Evolutionary conservation across 2,329 filamentous ascomycete species (phyloP), one percentile per base, ranked within the genome.

Genomic region (Cladorrhinum sp.): DNA sequence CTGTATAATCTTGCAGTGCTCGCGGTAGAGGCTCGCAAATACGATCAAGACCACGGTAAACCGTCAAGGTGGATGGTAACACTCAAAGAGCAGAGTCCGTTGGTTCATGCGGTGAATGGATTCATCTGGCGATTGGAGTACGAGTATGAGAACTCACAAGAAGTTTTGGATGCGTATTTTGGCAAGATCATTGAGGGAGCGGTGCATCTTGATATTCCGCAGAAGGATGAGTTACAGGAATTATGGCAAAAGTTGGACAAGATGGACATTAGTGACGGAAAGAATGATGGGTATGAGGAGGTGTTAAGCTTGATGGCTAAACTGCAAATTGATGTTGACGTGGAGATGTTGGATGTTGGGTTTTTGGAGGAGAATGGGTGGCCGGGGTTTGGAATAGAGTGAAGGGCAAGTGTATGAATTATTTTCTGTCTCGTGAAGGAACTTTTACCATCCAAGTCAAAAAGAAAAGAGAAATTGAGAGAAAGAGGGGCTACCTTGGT

Each of bases 331-430:
- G 53, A 56, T 56, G 38, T 25, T 20, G 53, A 56, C 22, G 53
- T 49, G 23, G 53, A 56, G 36, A 56, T 56, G 53, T 18, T 49
- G 53, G 53, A 56, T 56, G 53, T 49, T 27, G 53, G 49, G 9
- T 56, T 41, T 25, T 22, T 48, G 53, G 53, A 56, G 18, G 25
- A 25, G 53, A 18, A 49, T 41, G 18, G 24, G 49, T 50, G 41
- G 41, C 41, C 41, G 41, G 41, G 41, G 7, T 22, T 18, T 45
- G 27, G 54, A 25, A 53, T n/a, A 12, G 29, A 27, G 7, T 36
- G n/a, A n/a, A n/a, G n/a, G n/a, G n/a, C n/a, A n/a, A n/a, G n/a
- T n/a, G n/a, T n/a, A n/a, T n/a, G n/a, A n/a, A n/a, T n/a, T n/a
- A n/a, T n/a, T n/a, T n/a, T n/a, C n/a, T n/a, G n/a, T n/a, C n/a